Base-by-base conservation (phyloP, 306 rosid species). In the Cucurbita ficifolia region DNA sequence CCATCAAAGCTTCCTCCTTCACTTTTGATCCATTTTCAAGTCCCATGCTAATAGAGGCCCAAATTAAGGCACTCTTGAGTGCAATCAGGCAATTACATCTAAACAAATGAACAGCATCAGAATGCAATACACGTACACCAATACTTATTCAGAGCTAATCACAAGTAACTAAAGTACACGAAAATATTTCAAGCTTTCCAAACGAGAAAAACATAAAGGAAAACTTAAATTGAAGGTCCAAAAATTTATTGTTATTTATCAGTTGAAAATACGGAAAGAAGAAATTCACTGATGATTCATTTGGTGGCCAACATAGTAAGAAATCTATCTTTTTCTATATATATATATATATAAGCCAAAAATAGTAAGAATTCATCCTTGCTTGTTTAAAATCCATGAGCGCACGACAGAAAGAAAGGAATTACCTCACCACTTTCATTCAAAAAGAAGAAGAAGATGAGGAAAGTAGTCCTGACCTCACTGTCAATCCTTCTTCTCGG, bases 1-100 rank as follows among this genome's bases (percentile, higher is more conserved):
- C 89, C 72, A 73, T 46, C n/a, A 67, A 63, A 74, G 61, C 76
- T 74, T 80, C 83, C 9, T 75, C 71, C 74, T 75, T 79, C 43
- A 59, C 76, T 59, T 86, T 76, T 50, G 76, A 63, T 72, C 77
- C 85, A 74, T 83, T 80, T 42, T 82, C 82, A 36, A 79, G 87
- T 38, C 57, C 84, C 92, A 92, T 92, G 75, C 79, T 50, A 48
- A n/a, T 8, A 29, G 9, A 70, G 45, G 57, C 74, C 45, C 43
- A 33, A 67, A 46, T 68, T 22, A 8, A 68, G 56, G 55, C 55
- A 36, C 58, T 49, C 57, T 70, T 24, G 52, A 29, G 24, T 49
- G 43, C 74, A 45, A 68, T 22, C 29, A 17, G 55, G 74, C 40
- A 24, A 70, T 16, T 16, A 5, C 59, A 50, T 70, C 74, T 45